Percentiles rank a stretch among this genome's conserved stretches.
phyloP scores from a whole-genome alignment of 2,329 filamentous ascomycete species.

The Exophiala spinifera region DNA sequence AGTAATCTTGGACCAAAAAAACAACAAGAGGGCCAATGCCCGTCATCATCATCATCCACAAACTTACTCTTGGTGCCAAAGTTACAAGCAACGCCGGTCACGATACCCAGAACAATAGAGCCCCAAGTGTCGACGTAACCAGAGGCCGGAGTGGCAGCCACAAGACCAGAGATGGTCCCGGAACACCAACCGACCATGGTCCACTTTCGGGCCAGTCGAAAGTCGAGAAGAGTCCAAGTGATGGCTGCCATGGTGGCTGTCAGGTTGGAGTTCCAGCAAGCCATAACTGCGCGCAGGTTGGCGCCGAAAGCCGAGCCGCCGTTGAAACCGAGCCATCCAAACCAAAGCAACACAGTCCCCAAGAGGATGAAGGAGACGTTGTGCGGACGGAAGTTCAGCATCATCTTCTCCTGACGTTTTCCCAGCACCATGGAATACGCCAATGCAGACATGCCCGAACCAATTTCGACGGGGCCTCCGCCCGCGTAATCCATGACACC shows the following conservation, averaged over 20 bases:
- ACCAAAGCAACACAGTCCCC: slow-evolving; percentile 94
- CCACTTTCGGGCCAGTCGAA: slow-evolving; percentile 90
- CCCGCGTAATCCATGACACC: slow-evolving; percentile 96
- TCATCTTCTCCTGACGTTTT: slow-evolving; percentile 97
- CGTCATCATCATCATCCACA: slow-evolving; percentile 29
- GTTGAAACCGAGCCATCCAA: slow-evolving; percentile 99
- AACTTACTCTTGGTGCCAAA: slow-evolving; percentile 83
- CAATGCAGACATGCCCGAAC: slow-evolving; percentile 84
- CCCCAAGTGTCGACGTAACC: slow-evolving; percentile 57
- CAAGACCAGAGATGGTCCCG: slow-evolving; percentile 79
- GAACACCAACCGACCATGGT: slow-evolving; percentile 92
- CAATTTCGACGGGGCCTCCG: slow-evolving; percentile 95
- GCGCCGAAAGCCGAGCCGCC: slow-evolving; percentile 91
- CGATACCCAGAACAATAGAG: slow-evolving; percentile 58
- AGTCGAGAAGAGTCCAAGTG: slow-evolving; percentile 95
- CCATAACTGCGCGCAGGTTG: slow-evolving; percentile 90
- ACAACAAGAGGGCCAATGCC: background rate
- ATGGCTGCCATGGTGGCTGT: slow-evolving; percentile 89
- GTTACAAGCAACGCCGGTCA: slow-evolving; percentile 69
- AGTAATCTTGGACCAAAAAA: background rate
- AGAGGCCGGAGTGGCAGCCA: slow-evolving; percentile 80
- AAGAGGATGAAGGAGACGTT: slow-evolving; percentile 97
- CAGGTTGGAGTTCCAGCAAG: slow-evolving; percentile 96
- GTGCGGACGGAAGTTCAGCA: slow-evolving; percentile 98
- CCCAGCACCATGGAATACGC: slow-evolving; percentile 96